These are phyloP conservation scores for Pestalotiopsis sp. DNA, from an alignment of 2,329 filamentous ascomycete species.

Conservation along the genomic window DNA sequence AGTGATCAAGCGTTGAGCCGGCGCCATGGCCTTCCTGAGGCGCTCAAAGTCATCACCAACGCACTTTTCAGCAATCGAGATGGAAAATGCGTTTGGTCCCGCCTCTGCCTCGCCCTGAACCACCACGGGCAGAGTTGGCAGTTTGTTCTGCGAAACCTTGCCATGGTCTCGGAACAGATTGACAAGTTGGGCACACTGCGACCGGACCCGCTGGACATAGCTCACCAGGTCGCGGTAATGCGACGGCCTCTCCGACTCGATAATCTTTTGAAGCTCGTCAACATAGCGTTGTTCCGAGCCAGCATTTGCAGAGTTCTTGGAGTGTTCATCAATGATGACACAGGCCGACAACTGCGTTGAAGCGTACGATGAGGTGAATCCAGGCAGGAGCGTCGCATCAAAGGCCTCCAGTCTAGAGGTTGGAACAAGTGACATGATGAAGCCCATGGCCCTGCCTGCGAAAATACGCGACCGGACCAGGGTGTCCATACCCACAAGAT, in stretches of 20 bases:
- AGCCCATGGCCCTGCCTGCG: constrained; percentile 83
- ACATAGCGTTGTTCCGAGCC: constrained; percentile 61
- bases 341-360: constrained; percentile 85
- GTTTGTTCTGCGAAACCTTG: constrained; percentile 72
- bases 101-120: constrained; percentile 93
- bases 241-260: constrained; percentile 78
- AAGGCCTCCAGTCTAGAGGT: constrained; percentile 62
- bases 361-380: constrained; percentile 73
- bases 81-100: constrained; percentile 88
- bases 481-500: constrained; percentile 86
- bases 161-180: constrained; percentile 91
- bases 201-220: constrained; percentile 84
- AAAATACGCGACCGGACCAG: constrained; percentile 89
- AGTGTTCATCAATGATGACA: constrained; percentile 87
- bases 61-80: constrained; percentile 85
- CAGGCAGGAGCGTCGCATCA: constrained; percentile 65
- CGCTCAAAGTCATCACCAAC: constrained; percentile 83
- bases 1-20: constrained; percentile 84
- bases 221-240: constrained; percentile 90
- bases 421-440: constrained; percentile 80
- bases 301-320: constrained; percentile 55
- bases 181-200: constrained; percentile 87
- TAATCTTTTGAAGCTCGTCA: constrained; percentile 69
- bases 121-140: constrained; percentile 84
- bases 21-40: constrained; percentile 85